These are phyloP conservation scores for Beverwykella pulmonaria DNA, from an alignment of 495 filamentous ascomycete genomes.

Conservation along the genomic window DNA sequence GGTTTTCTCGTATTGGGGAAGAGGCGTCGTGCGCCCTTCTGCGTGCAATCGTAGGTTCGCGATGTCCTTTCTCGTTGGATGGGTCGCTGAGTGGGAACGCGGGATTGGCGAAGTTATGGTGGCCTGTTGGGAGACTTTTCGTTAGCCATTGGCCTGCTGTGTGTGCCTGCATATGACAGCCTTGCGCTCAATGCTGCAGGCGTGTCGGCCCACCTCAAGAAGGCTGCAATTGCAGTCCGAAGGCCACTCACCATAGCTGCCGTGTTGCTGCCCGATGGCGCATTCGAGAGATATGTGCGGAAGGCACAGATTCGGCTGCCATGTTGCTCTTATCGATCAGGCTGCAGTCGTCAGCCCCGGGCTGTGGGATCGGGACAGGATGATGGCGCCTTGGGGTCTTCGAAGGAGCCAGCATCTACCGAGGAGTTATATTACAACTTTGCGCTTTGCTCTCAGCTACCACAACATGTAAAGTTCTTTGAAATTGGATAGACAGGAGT, in stretches of 20 bases:
- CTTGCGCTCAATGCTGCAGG: not conserved
- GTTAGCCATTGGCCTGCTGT: slow-evolving; percentile 2
- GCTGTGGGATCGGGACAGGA: slow-evolving; percentile 4
- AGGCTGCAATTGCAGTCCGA: no score
- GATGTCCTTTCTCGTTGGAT: slow-evolving; percentile 14
- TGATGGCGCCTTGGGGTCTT: not conserved
- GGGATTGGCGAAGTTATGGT: slow-evolving; percentile 21
- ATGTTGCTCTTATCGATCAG: slow-evolving; percentile 25
- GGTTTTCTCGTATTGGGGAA: slow-evolving; percentile 31
- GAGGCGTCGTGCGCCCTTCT: slow-evolving; percentile 27
- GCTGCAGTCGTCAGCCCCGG: slow-evolving; percentile 18
- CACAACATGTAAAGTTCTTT: no score
- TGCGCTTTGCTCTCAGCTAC: no score
- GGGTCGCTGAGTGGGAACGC: not conserved
- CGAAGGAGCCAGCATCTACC: no score
- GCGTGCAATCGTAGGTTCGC: slow-evolving; percentile 17
- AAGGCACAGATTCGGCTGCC: slow-evolving; percentile 1
- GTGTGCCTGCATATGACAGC: not conserved
- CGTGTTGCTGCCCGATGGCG: not conserved
- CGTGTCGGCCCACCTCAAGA: no score
- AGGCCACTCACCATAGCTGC: slow-evolving; percentile 23
- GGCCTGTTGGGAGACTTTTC: slow-evolving; percentile 6
- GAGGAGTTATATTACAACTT: no score
- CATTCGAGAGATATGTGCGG: slow-evolving; percentile 15
- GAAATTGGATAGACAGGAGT: no score